These are phyloP conservation scores for Entomortierella beljakovae DNA, from an alignment of 192 early-diverging fungal genomes.

Conservation along the genomic window DNA sequence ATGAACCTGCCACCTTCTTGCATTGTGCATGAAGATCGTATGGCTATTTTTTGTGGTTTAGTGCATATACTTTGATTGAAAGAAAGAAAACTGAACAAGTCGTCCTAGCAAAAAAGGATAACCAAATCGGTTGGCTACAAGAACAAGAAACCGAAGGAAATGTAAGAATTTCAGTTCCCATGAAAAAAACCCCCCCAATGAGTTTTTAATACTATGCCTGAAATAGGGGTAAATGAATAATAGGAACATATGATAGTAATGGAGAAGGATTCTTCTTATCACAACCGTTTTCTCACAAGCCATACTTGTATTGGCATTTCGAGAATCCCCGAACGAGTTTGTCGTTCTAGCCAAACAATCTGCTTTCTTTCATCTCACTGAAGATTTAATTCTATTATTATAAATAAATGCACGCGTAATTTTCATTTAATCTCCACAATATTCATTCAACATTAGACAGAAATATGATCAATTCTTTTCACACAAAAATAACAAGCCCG, in stretches of 20 bases:
- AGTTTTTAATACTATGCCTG: not conserved
- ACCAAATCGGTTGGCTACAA: not conserved
- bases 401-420: no score
- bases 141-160: no score
- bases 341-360: no score
- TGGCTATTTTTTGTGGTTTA: not conserved
- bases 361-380: no score
- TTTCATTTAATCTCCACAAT: no score
- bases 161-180: constrained; percentile 14
- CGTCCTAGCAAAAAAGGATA: not conserved
- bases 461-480: no score
- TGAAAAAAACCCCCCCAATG: constrained; percentile 31
- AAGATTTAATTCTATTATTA: no score
- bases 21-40: not conserved
- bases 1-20: not conserved
- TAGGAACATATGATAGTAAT: not conserved
- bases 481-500: no score
- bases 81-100: not conserved
- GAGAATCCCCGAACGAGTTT: no score
- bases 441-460: no score
- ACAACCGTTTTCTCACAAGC: constrained; percentile 8
- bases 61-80: not conserved
- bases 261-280: not conserved
- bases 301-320: no score
- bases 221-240: constrained; percentile 18